These are phyloP conservation scores for Suhomyces maxii DNA, from an alignment of 1,139 yeast species.

Conservation along the genomic window DNA sequence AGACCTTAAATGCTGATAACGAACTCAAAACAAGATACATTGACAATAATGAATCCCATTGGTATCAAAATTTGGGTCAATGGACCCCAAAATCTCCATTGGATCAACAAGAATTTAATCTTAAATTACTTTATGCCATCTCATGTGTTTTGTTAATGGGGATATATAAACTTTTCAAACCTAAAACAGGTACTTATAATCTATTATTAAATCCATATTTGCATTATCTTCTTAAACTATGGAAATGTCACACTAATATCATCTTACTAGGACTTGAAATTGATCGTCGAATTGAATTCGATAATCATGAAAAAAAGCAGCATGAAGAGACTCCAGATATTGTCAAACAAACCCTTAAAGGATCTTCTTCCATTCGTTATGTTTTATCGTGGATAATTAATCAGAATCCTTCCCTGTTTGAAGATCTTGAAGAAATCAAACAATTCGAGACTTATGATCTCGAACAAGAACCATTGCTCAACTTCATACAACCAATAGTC, in stretches of 20 bases:
- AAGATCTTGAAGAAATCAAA: constrained; percentile 19
- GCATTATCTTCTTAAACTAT: constrained; percentile 52
- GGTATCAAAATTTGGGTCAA: constrained; percentile 40
- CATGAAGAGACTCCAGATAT: constrained; percentile 47
- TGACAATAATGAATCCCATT: constrained; percentile 42
- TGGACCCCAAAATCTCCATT: constrained; percentile 57
- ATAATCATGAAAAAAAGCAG: constrained; percentile 30
- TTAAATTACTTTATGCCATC: constrained; percentile 54
- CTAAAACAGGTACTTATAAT: constrained; percentile 27
- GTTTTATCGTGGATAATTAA: constrained; percentile 62
- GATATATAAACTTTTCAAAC: constrained; percentile 50
- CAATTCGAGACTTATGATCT: constrained; percentile 45
- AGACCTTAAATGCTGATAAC: constrained; percentile 46
- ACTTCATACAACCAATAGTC: constrained; percentile 63
- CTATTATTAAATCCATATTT: constrained; percentile 60
- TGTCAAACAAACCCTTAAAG: constrained; percentile 56
- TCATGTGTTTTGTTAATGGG: constrained; percentile 51
- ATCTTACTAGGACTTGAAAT: constrained; percentile 60
- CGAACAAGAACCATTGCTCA: constrained; percentile 51
- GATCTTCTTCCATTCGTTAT: constrained; percentile 62
- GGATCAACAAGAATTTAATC: constrained; percentile 23
- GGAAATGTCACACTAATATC: constrained; percentile 65
- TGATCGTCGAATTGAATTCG: constrained; percentile 59
- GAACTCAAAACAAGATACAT: constrained; percentile 46
- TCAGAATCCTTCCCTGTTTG: constrained; percentile 36